A percentile compares a stretch with the other conserved stretches of the same genome.
Conservation (phyloP, 2,329 filamentous ascomycete species). For the Cordyceps cicadae region DNA sequence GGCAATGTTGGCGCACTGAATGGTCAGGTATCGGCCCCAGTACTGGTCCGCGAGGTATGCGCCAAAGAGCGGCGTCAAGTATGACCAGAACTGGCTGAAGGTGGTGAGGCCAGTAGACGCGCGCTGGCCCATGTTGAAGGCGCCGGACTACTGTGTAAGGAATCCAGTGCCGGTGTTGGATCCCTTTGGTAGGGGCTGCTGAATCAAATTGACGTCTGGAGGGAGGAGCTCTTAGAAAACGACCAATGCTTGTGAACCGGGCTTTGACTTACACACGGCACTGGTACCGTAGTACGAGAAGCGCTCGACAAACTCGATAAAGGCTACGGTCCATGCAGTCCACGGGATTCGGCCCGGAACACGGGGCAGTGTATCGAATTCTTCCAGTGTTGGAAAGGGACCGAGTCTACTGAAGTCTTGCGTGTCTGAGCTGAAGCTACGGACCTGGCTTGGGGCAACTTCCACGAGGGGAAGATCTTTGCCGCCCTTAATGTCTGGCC, state of each 20-base stretch:
- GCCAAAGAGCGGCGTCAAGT: neutral
- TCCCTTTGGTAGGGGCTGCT: neutral
- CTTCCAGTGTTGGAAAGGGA: neutral
- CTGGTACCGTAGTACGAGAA: neutral
- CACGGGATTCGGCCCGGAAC: neutral
- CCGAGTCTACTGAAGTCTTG: neutral
- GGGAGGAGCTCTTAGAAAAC: neutral
- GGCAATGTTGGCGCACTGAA: neutral
- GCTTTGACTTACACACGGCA: neutral
- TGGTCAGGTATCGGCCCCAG: neutral
- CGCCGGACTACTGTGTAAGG: neutral
- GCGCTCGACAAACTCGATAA: neutral
- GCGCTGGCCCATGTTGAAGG: neutral
- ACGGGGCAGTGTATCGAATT: neutral
- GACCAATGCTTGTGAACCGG: neutral
- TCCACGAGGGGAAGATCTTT: neutral
- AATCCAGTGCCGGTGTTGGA: neutral
- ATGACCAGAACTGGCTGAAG: neutral
- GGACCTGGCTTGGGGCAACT: neutral
- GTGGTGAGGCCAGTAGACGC: neutral
- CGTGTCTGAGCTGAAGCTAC: neutral
- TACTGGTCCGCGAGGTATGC: neutral
- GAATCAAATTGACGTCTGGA: neutral
- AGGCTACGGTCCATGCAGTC: neutral
- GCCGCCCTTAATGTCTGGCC: neutral